phyloP scores from a whole-genome alignment of 306 rosid species.

The Citrullus colocynthis region DNA sequence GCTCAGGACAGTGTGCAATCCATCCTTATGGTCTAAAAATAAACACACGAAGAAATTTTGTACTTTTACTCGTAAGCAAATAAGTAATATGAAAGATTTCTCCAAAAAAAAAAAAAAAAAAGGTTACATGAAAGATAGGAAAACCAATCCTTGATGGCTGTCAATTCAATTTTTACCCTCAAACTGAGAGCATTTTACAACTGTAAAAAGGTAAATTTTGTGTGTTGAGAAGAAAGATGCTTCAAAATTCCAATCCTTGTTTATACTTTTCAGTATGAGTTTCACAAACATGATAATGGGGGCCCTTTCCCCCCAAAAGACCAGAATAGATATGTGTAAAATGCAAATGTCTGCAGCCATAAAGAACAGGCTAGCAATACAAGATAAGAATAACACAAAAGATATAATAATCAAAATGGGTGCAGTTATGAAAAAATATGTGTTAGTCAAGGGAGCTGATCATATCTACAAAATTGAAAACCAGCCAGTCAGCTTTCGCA shows the following conservation, averaged over 20 bases:
- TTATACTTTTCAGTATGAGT: neutral
- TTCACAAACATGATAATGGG: neutral
- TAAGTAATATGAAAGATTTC: no score
- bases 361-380: neutral
- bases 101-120: no score
- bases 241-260: neutral
- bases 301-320: neutral
- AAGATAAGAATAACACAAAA: neutral
- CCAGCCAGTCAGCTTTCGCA: constrained; percentile 82
- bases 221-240: neutral
- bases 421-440: neutral
- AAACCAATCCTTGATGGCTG: neutral
- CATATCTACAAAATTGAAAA: constrained; percentile 41
- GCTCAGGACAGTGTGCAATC: no score
- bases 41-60: neutral
- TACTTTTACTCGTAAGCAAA: neutral
- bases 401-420: neutral
- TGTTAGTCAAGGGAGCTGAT: constrained; percentile 29
- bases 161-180: neutral
- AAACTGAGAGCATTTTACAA: neutral
- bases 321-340: neutral
- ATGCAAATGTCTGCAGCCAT: neutral
- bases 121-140: no score
- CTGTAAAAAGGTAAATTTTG: neutral
- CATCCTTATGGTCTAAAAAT: neutral